These are phyloP conservation scores for cucumber (Cucumis sativus) DNA, from an alignment of 306 rosid species.

Conservation along the genomic window Cucumber_9930_V3 NC_026659.2:31852501-31853000, in stretches of 20 bases:
- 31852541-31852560: slow-evolving; percentile 28
- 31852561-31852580: slow-evolving; percentile 27
- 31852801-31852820: no score
- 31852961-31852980: not conserved
- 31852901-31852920: slow-evolving; percentile 24
- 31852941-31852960: not conserved
- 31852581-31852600: slow-evolving; percentile 26
- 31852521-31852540: slow-evolving; percentile 31
- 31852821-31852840: not conserved
- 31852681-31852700: slow-evolving; percentile 33
- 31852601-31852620: slow-evolving; percentile 21
- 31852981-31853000: no score
- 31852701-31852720: slow-evolving; percentile 28
- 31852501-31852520: slow-evolving; percentile 18
- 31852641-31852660: slow-evolving; percentile 22
- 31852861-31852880: slow-evolving; percentile 31
- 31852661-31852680: slow-evolving; percentile 21
- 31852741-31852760: no score
- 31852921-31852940: slow-evolving; percentile 4
- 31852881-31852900: slow-evolving; percentile 8
- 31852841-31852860: slow-evolving; percentile 29
- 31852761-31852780: no score
- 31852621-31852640: slow-evolving; percentile 23
- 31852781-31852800: no score
- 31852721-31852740: no score